Evolutionary conservation across 345 rosid genomes (phyloP), one percentile per base, ranked within the genome.

Genomic region (Aquilaria yunnanensis): DNA sequence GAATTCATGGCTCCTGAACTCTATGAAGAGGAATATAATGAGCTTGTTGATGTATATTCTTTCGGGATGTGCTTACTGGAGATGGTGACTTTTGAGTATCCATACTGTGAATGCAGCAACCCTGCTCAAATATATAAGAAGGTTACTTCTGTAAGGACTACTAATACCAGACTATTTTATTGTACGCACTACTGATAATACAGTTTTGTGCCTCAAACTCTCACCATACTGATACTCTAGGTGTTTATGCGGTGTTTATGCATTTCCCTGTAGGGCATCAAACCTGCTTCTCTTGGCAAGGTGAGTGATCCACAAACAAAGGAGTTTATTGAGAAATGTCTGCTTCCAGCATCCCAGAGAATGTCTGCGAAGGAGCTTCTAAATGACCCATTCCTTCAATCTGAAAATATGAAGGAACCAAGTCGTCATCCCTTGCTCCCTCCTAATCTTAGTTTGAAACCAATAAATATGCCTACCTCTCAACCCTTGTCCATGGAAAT

Each of bases 1-100:
- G 97, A 86, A 60, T 91, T 85, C 85, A 91, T 91, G 97, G 94
- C 97, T 43, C 97, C 97, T 0, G 97, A 90, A 80, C 86, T 90
- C 16, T 90, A 90, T 58, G 94, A 90, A 45, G 97, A 87, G 76
- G 95, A 83, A 51, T 90, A 90, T 75, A 83, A 83, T 71, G 94
- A 90, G 59, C 94, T 87, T 12, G 90, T 87, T 1, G 95, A 90
- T 72, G 76, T 90, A 43, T 90, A 90, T 77, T 85, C 95, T 23
- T 90, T 90, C 63, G 97, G 97, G 59, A 69, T 90, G 85, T 87
- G 97, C 85, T 69, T 90, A 75, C 64, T 90, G 67, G 95, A 90
- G 88, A 77, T 90, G 85, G 81, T 83, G 53, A 90, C 95, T 31
- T 79, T 84, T 67, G 95, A 90, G 68, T 83, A 83, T 63, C 95